These are phyloP conservation scores for Thinopyrum obtusiflorum DNA, from an alignment of 202 grass and related monocot species.

Conservation along the genomic window DNA sequence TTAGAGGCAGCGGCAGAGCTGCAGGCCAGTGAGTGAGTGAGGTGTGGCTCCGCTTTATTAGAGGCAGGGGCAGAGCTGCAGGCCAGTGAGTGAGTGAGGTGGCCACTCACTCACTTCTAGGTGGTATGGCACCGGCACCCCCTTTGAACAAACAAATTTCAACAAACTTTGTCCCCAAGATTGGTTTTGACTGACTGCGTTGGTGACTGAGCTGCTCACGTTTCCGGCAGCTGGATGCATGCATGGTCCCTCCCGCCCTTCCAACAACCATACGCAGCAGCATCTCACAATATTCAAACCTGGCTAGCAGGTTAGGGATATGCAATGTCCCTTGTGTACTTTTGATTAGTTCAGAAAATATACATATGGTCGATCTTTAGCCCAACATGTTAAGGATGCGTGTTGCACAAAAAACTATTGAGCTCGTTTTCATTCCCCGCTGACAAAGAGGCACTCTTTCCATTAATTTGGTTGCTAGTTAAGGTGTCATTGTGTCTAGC, in stretches of 20 bases:
- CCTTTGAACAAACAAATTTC: constrained; percentile 30
- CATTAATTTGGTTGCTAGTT: neutral
- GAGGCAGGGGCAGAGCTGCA: neutral
- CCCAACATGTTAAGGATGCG: neutral
- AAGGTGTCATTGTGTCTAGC: neutral
- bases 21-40: neutral
- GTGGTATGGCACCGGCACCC: constrained; percentile 6
- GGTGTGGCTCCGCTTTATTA: constrained; percentile 23
- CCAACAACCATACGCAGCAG: constrained; percentile 17
- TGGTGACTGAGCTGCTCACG: constrained; percentile 11
- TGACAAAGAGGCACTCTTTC: neutral
- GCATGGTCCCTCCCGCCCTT: neutral
- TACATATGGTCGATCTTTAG: neutral
- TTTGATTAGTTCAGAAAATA: neutral
- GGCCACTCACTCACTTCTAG: constrained; percentile 34
- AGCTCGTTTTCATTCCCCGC: neutral
- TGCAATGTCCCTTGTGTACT: neutral
- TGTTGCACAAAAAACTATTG: no score
- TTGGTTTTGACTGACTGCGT: constrained; percentile 39
- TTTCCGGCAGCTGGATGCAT: neutral
- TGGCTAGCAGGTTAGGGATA: neutral
- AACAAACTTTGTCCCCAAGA: constrained; percentile 34
- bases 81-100: neutral
- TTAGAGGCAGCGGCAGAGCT: constrained; percentile 8
- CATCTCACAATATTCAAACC: neutral